Conservation (phyloP, 306 rosid genomes). For the Rubus parviflorus region DNA sequence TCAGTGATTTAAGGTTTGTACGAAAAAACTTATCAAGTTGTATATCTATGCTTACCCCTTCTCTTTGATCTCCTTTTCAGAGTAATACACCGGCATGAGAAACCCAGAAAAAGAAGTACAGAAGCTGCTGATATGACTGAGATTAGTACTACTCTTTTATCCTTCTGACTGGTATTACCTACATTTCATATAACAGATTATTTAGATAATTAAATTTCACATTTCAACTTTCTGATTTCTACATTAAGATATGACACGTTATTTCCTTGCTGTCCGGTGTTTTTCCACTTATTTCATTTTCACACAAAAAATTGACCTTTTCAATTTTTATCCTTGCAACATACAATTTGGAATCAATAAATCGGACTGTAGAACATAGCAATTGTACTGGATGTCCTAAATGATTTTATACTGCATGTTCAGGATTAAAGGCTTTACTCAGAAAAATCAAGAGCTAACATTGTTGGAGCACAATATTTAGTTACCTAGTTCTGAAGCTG, state of each 20-base stretch:
- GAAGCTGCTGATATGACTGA: not conserved
- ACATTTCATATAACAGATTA: not conserved
- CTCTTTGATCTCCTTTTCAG: slow-evolving; percentile 14
- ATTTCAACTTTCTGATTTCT: not conserved
- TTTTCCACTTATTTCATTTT: too few species aligned
- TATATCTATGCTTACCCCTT: slow-evolving; percentile 12
- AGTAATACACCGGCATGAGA: not conserved
- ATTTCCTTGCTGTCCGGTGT: not conserved
- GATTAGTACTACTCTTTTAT: not conserved
- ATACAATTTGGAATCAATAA: not conserved
- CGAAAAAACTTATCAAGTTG: not conserved
- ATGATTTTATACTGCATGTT: not conserved
- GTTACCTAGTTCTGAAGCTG: slow-evolving; percentile 34
- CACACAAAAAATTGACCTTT: too few species aligned
- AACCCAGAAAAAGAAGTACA: not conserved
- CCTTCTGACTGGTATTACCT: not conserved
- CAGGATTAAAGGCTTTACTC: not conserved
- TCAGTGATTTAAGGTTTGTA: not conserved
- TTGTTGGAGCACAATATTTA: not conserved
- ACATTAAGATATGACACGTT: not conserved
- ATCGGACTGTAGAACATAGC: not conserved
- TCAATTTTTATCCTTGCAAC: too few species aligned
- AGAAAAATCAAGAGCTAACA: not conserved
- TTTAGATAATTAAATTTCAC: not conserved
- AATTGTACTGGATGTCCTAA: not conserved